A percentile compares a stretch with the other conserved stretches of the same genome.
These are phyloP conservation scores for Dimocarpus longan DNA, from an alignment of 345 rosid species.

Conservation along the genomic window DNA sequence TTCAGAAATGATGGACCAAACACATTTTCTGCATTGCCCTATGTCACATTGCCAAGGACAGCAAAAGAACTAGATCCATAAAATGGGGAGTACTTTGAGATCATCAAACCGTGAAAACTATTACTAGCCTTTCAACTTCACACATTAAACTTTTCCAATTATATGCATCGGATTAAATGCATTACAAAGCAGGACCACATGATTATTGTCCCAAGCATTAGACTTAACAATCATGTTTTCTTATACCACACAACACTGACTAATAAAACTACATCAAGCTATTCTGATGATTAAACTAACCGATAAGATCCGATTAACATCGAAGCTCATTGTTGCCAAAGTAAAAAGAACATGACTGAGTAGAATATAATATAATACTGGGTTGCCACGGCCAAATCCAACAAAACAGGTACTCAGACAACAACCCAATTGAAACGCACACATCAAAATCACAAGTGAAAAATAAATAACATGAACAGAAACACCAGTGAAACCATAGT, in stretches of 20 bases:
- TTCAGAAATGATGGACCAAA: neutral
- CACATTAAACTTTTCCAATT: constrained; percentile 17
- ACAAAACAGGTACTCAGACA: neutral
- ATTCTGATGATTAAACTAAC: neutral
- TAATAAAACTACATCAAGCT: neutral
- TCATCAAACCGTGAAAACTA: constrained; percentile 5
- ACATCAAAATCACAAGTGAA: neutral
- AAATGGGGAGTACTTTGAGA: neutral
- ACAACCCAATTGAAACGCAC: neutral
- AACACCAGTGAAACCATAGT: neutral
- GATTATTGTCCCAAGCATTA: neutral
- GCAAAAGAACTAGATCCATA: neutral
- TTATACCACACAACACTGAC: neutral
- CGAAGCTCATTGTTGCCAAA: neutral
- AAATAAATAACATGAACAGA: neutral
- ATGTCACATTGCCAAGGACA: constrained; percentile 6
- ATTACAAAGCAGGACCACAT: neutral
- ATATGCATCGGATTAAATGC: neutral
- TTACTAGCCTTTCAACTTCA: neutral
- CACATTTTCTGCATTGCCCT: neutral
- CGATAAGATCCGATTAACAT: neutral
- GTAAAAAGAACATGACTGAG: neutral
- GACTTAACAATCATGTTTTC: neutral
- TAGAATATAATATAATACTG: neutral
- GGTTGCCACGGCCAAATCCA: neutral